Percentiles rank a stretch among this genome's conserved stretches.
Evolutionary conservation across 805 yeast genomes (phyloP).

Genomic region (Kazachstania bromeliacearum): DNA sequence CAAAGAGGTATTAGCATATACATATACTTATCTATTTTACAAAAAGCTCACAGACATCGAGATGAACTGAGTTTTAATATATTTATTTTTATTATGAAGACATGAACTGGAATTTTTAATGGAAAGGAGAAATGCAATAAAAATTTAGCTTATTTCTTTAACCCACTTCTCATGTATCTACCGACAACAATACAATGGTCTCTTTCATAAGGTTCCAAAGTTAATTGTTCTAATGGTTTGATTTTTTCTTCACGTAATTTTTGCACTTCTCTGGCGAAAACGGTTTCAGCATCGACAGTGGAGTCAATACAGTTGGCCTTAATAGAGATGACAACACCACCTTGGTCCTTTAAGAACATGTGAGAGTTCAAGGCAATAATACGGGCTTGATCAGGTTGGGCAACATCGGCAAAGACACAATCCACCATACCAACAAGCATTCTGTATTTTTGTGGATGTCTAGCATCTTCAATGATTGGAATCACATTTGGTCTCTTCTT

Average conservation of each 20-base stretch:
- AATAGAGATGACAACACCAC: slow-evolving; percentile 97
- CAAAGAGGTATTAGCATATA: too few species aligned
- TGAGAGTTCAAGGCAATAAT: slow-evolving; percentile 97
- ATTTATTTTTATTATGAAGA: too few species aligned
- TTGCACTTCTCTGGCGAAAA: slow-evolving; percentile 98
- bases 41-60: background rate
- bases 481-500: slow-evolving; percentile 99
- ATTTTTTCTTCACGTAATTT: slow-evolving; percentile 97
- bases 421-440: slow-evolving; percentile 99
- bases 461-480: slow-evolving; percentile 98
- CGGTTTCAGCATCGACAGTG: slow-evolving; percentile 98
- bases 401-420: slow-evolving; percentile 97
- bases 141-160: slow-evolving; percentile 27
- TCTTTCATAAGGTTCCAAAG: slow-evolving; percentile 99
- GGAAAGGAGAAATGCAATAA: too few species aligned
- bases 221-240: slow-evolving; percentile 96
- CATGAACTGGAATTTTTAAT: too few species aligned
- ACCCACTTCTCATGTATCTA: slow-evolving; percentile 86
- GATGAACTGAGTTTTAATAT: background rate
- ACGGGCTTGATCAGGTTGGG: slow-evolving; percentile 99
- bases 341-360: slow-evolving; percentile 94
- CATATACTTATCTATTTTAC: slow-evolving; percentile 1
- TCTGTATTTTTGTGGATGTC: slow-evolving; percentile 99
- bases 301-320: slow-evolving; percentile 99
- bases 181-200: slow-evolving; percentile 99